phyloP scores from a whole-genome alignment of 148 eudicot species.

The Camellia sinensis region DNA sequence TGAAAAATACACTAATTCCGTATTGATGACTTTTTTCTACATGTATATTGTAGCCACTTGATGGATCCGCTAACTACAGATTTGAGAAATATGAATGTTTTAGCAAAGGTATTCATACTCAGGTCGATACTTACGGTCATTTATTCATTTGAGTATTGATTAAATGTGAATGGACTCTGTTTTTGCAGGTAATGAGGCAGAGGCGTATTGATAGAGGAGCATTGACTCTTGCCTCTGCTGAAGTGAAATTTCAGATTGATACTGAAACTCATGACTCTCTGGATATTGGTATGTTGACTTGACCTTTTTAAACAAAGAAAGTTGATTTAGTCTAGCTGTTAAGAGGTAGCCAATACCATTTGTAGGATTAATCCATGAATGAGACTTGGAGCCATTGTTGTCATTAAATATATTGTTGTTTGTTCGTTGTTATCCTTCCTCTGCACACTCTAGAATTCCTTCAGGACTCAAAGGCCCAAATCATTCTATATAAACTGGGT shows the following conservation, averaged over 20 bases:
- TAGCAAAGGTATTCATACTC: constrained; percentile 70
- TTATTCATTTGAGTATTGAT: background rate
- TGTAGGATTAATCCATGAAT: no score
- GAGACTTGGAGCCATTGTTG: background rate
- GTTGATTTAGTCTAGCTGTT: no score
- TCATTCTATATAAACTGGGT: background rate
- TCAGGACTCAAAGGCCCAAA: background rate
- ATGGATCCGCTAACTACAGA: constrained; percentile 86
- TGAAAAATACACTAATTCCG: no score
- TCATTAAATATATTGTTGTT: background rate
- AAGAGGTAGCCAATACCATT: no score
- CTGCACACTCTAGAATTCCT: background rate
- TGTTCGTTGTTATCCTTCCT: background rate
- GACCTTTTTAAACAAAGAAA: constrained; percentile 3
- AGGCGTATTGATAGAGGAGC: constrained; percentile 97
- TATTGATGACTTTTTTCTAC: constrained; percentile 11
- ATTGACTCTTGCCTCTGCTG: constrained; percentile 95
- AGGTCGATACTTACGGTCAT: constrained; percentile 4
- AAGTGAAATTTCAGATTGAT: constrained; percentile 96
- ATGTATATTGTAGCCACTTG: constrained; percentile 62
- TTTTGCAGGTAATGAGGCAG: constrained; percentile 78
- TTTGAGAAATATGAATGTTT: constrained; percentile 82
- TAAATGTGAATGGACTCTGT: constrained; percentile 1
- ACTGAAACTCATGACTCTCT: constrained; percentile 98
- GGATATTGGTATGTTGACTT: constrained; percentile 66